Percentiles rank a stretch among this genome's conserved stretches.
phyloP scores from a whole-genome alignment of 371 early-diverging fungal species.

The Rhizopus stolonifer region DNA sequence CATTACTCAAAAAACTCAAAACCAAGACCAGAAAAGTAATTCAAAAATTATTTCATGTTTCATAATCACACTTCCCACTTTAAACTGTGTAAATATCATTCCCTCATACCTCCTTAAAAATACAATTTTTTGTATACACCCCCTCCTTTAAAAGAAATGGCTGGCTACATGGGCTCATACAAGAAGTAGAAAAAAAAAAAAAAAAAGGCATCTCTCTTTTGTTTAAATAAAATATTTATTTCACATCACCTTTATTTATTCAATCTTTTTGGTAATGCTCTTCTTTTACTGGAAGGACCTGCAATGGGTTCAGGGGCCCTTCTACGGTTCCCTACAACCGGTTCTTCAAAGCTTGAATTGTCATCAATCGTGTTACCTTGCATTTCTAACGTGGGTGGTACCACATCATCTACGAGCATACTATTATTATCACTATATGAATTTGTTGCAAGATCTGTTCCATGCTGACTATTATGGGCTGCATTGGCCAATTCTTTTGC shows the following conservation, averaged over 20 bases:
- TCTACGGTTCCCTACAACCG: not conserved
- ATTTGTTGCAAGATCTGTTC: not conserved
- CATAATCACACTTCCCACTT: not conserved
- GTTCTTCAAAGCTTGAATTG: slow-evolving; percentile 2
- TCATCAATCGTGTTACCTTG: slow-evolving; percentile 15
- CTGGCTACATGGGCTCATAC: not conserved
- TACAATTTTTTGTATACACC: not conserved
- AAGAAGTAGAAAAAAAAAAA: not conserved
- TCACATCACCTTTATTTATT: not conserved
- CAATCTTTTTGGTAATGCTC: not conserved
- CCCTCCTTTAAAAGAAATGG: not conserved
- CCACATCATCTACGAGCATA: slow-evolving; percentile 3
- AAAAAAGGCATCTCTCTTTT: not conserved
- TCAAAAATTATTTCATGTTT: slow-evolving; percentile 1
- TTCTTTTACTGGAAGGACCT: not conserved
- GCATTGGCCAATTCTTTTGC: slow-evolving; percentile 9
- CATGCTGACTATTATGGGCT: not conserved
- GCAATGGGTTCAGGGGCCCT: not conserved
- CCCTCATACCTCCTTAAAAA: not conserved
- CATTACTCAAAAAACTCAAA: not conserved
- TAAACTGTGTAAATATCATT: not conserved
- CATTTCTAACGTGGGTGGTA: slow-evolving; percentile 12
- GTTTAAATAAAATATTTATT: slow-evolving; percentile 2
- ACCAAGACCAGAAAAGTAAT: not conserved
- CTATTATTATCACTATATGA: not conserved